Evolutionary conservation across 2,329 filamentous ascomycete genomes (phyloP), one percentile per base, ranked within the genome.

Genomic region (Penicillium sp.): DNA sequence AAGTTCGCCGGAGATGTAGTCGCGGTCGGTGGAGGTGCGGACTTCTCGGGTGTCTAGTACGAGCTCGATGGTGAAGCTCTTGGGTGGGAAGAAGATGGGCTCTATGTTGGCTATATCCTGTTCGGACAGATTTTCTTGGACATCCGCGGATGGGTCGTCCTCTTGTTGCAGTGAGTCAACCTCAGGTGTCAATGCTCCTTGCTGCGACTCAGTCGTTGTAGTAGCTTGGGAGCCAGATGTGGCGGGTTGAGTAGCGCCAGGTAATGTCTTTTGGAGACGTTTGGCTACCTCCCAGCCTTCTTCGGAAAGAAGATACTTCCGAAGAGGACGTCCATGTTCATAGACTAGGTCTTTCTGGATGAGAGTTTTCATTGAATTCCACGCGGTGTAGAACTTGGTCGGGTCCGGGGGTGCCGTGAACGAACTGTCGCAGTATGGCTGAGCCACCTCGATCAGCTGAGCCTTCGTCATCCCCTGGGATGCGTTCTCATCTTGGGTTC

Each of bases 301-400:
- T 32, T 92, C 89, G 0, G 89, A 90, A 35, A 94, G 75, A 2
- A 80, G 79, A 67, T 92, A 94, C 61, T 82, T 84, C 57, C 85
- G 82, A 18, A 85, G 72, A 0, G 89, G 89, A 16, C 87, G 80
- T 0, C 89, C 87, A 51, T 84, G 85, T 62, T 89, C 86, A 55
- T 85, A 86, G 0, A 92, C 88, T 4, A 92, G 75, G 55, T 91
- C 88, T 68, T 92, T 91, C 52, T 85, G 80, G 5, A 86, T 63
- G 32, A 94, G 75, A 0, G 87, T 90, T 68, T 89, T 90, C 82
- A 93, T 92, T 1, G 89, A 91, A 66, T 84, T 88, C 89, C 89
- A 94, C 0, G 90, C 90, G 0, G 89, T 93, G 64, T 90, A 89
- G 65, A 84, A 89, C 55, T 86, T 88, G 11, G 81, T 86, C 0